Percentiles rank a stretch among this genome's conserved stretches.
These are phyloP conservation scores for Cenchrus fungigraminus DNA, from an alignment of 176 grass and related monocot species.

Conservation along the genomic window DNA sequence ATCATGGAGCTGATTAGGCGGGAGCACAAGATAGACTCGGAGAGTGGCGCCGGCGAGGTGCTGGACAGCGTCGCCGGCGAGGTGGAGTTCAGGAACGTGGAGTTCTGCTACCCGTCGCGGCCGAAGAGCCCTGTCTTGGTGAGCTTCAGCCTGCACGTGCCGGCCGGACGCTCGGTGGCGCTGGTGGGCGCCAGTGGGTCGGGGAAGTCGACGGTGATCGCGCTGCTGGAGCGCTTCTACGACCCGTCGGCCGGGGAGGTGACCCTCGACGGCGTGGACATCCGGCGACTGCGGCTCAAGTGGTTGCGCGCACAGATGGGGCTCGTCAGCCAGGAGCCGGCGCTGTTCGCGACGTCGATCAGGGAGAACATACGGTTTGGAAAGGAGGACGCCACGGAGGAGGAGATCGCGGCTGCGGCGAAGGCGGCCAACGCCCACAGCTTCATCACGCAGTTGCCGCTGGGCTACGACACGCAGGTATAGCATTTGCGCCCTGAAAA, in stretches of 20 bases:
- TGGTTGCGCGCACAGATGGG: conserved; percentile 92
- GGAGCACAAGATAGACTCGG: conserved; percentile 87
- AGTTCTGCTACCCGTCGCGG: conserved; percentile 86
- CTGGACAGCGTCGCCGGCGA: conserved; percentile 64
- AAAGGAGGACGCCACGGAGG: conserved; percentile 81
- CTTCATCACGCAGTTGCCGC: conserved; percentile 92
- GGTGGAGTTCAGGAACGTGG: conserved; percentile 78
- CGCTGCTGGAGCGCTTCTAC: conserved; percentile 88
- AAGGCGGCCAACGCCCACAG: conserved; percentile 90
- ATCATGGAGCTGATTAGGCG: conserved; percentile 66
- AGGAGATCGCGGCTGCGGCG: conserved; percentile 66
- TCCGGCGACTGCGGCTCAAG: conserved; percentile 76
- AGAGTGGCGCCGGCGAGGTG: conserved; percentile 62
- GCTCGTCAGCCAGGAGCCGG: conserved; percentile 96
- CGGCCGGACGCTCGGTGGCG: conserved; percentile 72
- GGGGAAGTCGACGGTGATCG: conserved; percentile 91
- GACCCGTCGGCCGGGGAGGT: conserved; percentile 75
- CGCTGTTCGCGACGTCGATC: conserved; percentile 90
- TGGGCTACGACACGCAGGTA: conserved; percentile 92
- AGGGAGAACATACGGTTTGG: conserved; percentile 86
- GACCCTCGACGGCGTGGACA: conserved; percentile 72
- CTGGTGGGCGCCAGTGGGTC: conserved; percentile 86
- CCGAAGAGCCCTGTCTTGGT: conserved; percentile 74
- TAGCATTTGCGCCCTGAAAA: neutral
- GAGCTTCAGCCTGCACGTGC: conserved; percentile 77